Percentiles rank a stretch among this genome's conserved stretches.
Evolutionary conservation across 306 rosid species (phyloP).

Genomic region (Dryas alaskensis): DNA sequence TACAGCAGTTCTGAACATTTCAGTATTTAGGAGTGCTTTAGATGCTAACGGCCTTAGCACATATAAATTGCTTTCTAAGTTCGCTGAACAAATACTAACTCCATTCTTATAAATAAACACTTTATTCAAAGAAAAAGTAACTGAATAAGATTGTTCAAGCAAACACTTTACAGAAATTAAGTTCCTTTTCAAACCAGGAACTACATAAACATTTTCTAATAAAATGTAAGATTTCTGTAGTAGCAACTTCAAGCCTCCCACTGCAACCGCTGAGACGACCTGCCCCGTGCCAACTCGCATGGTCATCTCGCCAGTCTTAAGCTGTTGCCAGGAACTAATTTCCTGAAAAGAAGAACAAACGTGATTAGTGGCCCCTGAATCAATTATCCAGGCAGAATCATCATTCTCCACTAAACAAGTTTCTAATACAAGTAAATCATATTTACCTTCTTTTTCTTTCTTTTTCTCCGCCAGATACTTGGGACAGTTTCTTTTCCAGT

Average conservation of each 20-base stretch:
- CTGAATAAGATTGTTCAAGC: background rate
- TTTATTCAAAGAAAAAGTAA: no score
- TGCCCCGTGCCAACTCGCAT: background rate
- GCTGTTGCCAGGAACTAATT: background rate
- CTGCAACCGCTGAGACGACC: background rate
- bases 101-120: no score
- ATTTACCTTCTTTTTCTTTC: background rate
- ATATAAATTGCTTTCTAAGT: no score
- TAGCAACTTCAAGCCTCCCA: no score
- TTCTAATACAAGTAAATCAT: background rate
- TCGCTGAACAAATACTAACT: no score
- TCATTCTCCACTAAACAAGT: background rate
- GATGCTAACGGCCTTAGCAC: no score
- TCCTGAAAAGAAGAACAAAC: background rate
- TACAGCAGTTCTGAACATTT: no score
- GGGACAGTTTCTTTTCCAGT: background rate
- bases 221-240: no score
- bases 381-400: background rate
- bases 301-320: background rate
- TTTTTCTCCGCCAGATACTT: background rate
- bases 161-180: background rate
- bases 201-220: no score
- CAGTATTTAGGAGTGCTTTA: no score
- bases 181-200: no score
- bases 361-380: background rate